Base-by-base conservation (phyloP, 768 basidiomycete genomes). In the Xanthoconium stramineum region DNA sequence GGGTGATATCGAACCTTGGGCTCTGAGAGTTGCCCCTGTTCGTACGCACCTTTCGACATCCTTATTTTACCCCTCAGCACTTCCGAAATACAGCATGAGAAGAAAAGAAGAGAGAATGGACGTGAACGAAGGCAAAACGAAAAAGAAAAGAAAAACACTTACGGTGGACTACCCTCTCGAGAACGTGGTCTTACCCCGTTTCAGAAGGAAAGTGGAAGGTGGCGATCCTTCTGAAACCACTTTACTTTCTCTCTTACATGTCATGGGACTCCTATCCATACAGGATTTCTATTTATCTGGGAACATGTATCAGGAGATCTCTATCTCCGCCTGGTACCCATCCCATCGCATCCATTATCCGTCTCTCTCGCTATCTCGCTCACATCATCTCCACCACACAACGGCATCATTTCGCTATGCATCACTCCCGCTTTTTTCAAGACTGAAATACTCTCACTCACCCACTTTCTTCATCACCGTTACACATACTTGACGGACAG, bases 1-100 rank as follows among this genome's bases (percentile, higher is more conserved):
- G 88, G 57, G 87, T 89, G 62, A 87, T 91, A 65, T 86, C 87
- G 60, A 89, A 85, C 69, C 79, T 89, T 61, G 85, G 86, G 50
- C 74, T 88, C 58, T 87, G 74, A 70, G 32, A 29, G 32, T 49
- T 13, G 42, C 45, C 58, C 64, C 28, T 39, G 57, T 58, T 59
- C 61, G 61, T 54, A 47, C 46, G 17, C 57, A 45, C 49, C 58
- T 20, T 48, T 53, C 29, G 50, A 55, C 58, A 40, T 37, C 36
- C 29, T 47, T 40, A 33, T 46, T 47, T 59, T 57, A 47, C 57
- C 50, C 62, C 47, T 24, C 50, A 50, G 28, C 55, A 32, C 47
- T 45, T 39, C 46, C 46, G 20, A 55, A 53, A 46, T 43, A 38
- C 20, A 43, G 58, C 50, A 58, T 15, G 30, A 55, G 17, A 51